A percentile compares a stretch with the other conserved stretches of the same genome.
Evolutionary conservation across 768 basidiomycete species (phyloP).

Genomic region (Auriscalpium microsporum): DNA sequence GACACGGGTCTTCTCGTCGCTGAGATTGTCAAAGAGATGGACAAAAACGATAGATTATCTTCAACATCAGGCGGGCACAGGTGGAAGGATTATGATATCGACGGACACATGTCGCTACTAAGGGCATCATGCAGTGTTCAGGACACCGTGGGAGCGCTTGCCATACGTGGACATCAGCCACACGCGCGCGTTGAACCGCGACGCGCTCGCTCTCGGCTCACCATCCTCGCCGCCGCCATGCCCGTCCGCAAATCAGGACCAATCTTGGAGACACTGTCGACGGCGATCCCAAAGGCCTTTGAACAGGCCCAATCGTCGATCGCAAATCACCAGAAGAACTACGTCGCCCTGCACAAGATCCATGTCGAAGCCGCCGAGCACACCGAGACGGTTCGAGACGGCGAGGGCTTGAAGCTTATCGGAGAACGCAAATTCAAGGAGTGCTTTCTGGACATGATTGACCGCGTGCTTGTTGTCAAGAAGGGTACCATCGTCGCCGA

Average conservation of each 20-base stretch:
- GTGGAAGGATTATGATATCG: background rate
- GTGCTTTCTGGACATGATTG: conserved; percentile 49
- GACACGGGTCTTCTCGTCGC: too few relatives aligned
- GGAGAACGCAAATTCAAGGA: conserved; percentile 78
- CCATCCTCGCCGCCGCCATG: background rate
- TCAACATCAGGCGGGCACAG: background rate
- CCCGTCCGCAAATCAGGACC: background rate
- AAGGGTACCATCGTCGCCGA: conserved; percentile 76
- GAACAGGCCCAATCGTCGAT: conserved; percentile 66
- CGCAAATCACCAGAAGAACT: conserved; percentile 87
- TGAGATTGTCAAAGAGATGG: background rate
- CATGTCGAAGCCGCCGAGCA: conserved; percentile 54
- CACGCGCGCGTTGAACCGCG: background rate
- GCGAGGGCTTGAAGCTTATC: conserved; percentile 42
- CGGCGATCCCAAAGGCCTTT: conserved; percentile 55
- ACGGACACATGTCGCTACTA: background rate
- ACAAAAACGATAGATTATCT: background rate
- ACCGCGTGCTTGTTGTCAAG: conserved; percentile 59
- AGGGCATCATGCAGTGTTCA: too few relatives aligned
- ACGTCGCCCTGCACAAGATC: conserved; percentile 72
- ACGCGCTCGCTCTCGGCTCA: background rate
- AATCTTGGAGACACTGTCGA: conserved; percentile 21
- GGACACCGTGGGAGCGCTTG: background rate
- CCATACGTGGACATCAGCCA: background rate
- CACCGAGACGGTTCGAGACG: conserved; percentile 41